A percentile compares a stretch with the other conserved stretches of the same genome.
Conservation (phyloP, 108 stramenopile species). For the Conticribra weissflogii region DNA sequence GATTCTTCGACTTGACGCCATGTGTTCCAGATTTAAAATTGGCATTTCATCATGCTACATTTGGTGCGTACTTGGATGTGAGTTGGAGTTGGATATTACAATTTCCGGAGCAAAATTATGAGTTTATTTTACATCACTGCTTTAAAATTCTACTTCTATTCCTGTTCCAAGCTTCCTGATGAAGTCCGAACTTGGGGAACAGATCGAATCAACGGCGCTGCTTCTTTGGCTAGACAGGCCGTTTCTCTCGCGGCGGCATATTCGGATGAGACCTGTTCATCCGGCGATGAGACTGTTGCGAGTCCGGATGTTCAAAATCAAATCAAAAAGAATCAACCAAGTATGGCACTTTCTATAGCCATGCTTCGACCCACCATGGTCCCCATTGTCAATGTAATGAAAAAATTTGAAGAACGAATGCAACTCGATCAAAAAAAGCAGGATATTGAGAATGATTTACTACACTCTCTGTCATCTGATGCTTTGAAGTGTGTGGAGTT, state of each 20-base stretch:
- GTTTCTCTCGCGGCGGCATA: conserved; percentile 39
- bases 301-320: no score
- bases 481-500: conserved; percentile 24
- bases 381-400: conserved; percentile 57
- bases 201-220: conserved; percentile 55
- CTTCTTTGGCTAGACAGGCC: conserved; percentile 46
- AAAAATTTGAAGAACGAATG: conserved; percentile 28
- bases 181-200: conserved; percentile 44
- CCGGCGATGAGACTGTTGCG: conserved; percentile 15
- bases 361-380: conserved; percentile 66
- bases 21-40: conserved; percentile 47
- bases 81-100: not conserved
- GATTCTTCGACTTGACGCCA: conserved; percentile 40
- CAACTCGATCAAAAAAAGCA: conserved; percentile 1
- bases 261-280: conserved; percentile 8
- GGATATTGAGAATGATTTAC: conserved; percentile 5
- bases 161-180: conserved; percentile 12
- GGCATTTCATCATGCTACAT: conserved; percentile 66
- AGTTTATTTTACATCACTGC: not conserved
- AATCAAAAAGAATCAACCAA: conserved; percentile 3
- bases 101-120: not conserved
- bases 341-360: conserved; percentile 28
- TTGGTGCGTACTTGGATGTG: conserved; percentile 34
- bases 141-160: not conserved
- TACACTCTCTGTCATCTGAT: conserved; percentile 30